Percentiles rank a stretch among this genome's conserved stretches.
Conservation (phyloP, 2,329 filamentous ascomycete species). For the Pseudopithomyces chartarum region DNA sequence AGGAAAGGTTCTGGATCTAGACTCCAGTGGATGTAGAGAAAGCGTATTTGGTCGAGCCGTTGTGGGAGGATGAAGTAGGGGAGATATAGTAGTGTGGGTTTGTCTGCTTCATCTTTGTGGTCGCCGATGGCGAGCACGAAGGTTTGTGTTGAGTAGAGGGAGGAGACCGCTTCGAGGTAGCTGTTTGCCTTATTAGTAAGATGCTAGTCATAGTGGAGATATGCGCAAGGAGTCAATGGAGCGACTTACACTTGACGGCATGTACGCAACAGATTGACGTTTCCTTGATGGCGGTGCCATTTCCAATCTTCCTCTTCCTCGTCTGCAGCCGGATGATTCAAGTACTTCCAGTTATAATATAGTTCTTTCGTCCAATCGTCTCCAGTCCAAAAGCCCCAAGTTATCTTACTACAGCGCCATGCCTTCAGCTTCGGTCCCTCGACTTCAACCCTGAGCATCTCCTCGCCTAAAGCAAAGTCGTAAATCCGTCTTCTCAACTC, state of each 20-base stretch:
- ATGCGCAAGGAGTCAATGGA: too few species aligned
- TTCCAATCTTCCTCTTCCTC: background rate
- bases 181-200: background rate
- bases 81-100: background rate
- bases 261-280: background rate
- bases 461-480: constrained; percentile 2
- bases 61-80: background rate
- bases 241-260: constrained; percentile 1
- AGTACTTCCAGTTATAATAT: background rate
- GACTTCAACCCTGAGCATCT: background rate
- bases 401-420: background rate
- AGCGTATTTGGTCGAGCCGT: background rate
- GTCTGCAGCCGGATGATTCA: background rate
- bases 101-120: background rate
- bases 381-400: background rate
- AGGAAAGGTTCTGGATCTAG: background rate
- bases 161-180: background rate
- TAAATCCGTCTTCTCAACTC: background rate
- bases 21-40: constrained; percentile 2
- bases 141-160: background rate
- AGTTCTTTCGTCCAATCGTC: background rate
- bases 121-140: background rate
- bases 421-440: background rate
- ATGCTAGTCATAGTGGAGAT: background rate
- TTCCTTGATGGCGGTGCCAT: background rate